A percentile compares a stretch with the other conserved stretches of the same genome.
These are phyloP conservation scores for Gynochthodes officinalis DNA, from an alignment of 257 asterid genomes.

Conservation along the genomic window DNA sequence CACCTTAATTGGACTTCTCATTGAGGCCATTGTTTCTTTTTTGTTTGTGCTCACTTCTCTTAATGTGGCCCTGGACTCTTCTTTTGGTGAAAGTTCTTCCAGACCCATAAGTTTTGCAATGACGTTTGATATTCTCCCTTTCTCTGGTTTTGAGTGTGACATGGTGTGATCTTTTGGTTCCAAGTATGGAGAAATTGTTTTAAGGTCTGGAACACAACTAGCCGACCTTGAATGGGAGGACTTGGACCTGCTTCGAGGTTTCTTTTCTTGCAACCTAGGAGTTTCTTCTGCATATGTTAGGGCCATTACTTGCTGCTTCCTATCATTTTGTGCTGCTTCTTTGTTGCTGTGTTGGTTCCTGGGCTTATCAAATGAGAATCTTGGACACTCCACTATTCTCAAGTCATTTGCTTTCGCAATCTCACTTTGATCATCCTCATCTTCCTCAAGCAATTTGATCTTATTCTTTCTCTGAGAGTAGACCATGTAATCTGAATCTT, in stretches of 20 bases:
- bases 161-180: constrained; percentile 28
- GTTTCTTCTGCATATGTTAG: constrained; percentile 38
- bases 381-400: constrained; percentile 62
- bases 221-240: constrained; percentile 43
- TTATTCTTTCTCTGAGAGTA: constrained; percentile 40
- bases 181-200: constrained; percentile 22
- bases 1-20: constrained; percentile 14
- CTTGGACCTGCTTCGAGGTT: constrained; percentile 26
- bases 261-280: constrained; percentile 27
- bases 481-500: constrained; percentile 39
- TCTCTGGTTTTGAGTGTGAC: constrained; percentile 39
- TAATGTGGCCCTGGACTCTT: constrained; percentile 19
- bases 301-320: constrained; percentile 39
- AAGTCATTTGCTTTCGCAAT: constrained; percentile 34
- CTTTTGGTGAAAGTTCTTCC: constrained; percentile 57
- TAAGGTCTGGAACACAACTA: constrained; percentile 48
- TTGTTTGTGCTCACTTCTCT: constrained; percentile 33
- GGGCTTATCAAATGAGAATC: constrained; percentile 76
- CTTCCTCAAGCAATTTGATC: constrained; percentile 52
- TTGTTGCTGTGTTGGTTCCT: constrained; percentile 29
- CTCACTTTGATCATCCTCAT: constrained; percentile 51
- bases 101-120: constrained; percentile 96
- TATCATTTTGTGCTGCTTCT: constrained; percentile 25
- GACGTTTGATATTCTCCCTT: constrained; percentile 75
- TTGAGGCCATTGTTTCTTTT: constrained; percentile 25